Conservation (phyloP, 352 stramenopile species). For the Phytophthora constricta region DNA sequence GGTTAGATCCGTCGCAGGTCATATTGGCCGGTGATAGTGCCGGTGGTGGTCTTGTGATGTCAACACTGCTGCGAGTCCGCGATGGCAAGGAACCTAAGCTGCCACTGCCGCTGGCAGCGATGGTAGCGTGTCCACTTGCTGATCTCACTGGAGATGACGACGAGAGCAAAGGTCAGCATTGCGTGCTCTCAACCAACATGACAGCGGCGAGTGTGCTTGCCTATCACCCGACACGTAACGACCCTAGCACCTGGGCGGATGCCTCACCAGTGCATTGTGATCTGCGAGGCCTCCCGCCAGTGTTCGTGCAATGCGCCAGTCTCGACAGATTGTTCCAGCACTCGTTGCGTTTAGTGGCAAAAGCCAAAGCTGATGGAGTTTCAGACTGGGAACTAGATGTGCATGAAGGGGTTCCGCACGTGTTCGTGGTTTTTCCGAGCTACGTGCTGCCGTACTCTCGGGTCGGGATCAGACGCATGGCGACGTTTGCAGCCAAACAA, state of each 20-base stretch:
- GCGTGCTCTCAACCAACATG: conserved; percentile 3
- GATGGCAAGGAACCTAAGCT: conserved; percentile 18
- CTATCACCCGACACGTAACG: conserved; percentile 7
- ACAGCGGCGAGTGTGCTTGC: neutral
- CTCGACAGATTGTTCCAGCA: conserved; percentile 26
- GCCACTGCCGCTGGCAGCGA: conserved; percentile 38
- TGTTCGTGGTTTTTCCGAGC: conserved; percentile 25
- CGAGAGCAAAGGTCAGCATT: conserved; percentile 3
- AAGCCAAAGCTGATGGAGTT: conserved; percentile 31
- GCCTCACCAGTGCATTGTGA: conserved; percentile 33
- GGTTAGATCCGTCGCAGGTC: conserved; percentile 39
- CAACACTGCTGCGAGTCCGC: conserved; percentile 49
- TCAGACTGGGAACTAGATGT: conserved; percentile 35
- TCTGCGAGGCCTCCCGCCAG: conserved; percentile 20
- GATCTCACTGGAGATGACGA: conserved; percentile 39
- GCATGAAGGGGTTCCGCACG: conserved; percentile 26
- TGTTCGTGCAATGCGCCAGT: conserved; percentile 27
- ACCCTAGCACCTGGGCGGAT: conserved; percentile 16
- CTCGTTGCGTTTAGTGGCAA: conserved; percentile 20
- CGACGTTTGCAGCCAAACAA: neutral
- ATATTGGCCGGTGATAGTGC: conserved; percentile 60
- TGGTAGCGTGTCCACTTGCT: conserved; percentile 39
- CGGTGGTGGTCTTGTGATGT: conserved; percentile 52
- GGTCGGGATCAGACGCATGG: neutral
- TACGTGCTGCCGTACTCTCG: conserved; percentile 26